phyloP scores from a whole-genome alignment of 179 eudicot species.

The Monotropa hypopitys region DNA sequence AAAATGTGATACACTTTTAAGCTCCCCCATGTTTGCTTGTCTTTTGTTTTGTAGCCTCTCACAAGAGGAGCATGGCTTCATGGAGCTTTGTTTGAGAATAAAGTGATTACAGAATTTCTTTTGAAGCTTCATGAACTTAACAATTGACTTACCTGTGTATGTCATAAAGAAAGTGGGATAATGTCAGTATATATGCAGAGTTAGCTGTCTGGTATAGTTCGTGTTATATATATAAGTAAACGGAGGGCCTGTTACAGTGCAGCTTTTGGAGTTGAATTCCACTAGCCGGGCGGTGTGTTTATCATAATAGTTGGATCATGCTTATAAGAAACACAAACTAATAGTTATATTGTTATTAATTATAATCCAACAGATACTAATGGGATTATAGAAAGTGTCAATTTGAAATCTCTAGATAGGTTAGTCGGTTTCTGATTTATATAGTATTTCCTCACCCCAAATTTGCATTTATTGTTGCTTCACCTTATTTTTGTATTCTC shows the following conservation, averaged over 20 bases:
- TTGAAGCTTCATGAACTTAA: neutral
- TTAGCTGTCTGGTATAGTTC: neutral
- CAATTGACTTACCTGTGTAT: neutral
- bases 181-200: neutral
- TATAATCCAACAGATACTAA: neutral
- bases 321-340: neutral
- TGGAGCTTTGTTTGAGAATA: neutral
- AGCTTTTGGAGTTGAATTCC: conserved; percentile 3
- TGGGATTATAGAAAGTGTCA: neutral
- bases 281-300: neutral
- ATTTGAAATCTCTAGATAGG: neutral
- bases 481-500: neutral
- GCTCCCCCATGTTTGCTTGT: too few relatives aligned
- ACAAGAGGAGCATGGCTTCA: neutral
- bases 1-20: too few relatives aligned
- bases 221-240: neutral
- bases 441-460: neutral
- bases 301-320: neutral
- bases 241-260: neutral
- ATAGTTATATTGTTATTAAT: neutral
- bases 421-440: neutral
- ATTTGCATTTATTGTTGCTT: neutral
- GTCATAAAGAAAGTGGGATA: neutral
- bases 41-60: neutral
- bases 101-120: neutral